Conservation (phyloP, 2,329 filamentous ascomycete species). For the Diaporthe batatas region DNA sequence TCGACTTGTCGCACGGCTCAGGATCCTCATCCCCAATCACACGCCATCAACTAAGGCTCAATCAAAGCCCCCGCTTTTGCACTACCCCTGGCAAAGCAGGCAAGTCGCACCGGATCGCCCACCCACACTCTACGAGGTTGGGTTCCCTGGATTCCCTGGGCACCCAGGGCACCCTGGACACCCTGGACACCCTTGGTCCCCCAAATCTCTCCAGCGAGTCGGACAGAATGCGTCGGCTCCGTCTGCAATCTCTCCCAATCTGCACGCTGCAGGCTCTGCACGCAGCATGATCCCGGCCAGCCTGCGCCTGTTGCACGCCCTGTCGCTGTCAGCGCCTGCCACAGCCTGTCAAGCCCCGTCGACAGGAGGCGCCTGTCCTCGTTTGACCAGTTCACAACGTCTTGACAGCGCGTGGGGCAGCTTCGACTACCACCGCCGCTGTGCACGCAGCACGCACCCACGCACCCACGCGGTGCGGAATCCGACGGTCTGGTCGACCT, state of each 20-base stretch:
- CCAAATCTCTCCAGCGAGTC: conserved; percentile 33
- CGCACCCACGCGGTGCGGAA: conserved; percentile 26
- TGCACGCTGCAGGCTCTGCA: conserved; percentile 35
- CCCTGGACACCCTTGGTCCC: conserved; percentile 11
- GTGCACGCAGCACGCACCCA: conserved; percentile 20
- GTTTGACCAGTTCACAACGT: conserved; percentile 31
- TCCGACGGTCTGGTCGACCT: conserved; percentile 36
- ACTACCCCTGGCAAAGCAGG: conserved; percentile 39
- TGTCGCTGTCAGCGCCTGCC: conserved; percentile 37
- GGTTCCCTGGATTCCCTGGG: conserved; percentile 20
- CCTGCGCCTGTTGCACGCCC: conserved; percentile 36
- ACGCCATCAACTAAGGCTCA: conserved; percentile 23
- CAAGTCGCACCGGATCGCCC: conserved; percentile 42
- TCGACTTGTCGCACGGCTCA: conserved; percentile 36
- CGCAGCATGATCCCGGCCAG: conserved; percentile 25
- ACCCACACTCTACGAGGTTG: conserved; percentile 32
- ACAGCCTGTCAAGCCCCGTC: conserved; percentile 29
- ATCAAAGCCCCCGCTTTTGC: conserved; percentile 37
- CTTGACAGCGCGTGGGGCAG: conserved; percentile 35
- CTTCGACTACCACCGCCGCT: conserved; percentile 24
- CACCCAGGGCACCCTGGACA: conserved; percentile 9
- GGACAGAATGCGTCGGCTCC: conserved; percentile 37
- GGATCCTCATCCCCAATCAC: conserved; percentile 40
- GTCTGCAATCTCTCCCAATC: conserved; percentile 41
- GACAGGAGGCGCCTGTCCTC: conserved; percentile 26